These are phyloP conservation scores for Nicotiana tomentosiformis DNA, from an alignment of 257 asterid species.

Conservation along the genomic window DNA sequence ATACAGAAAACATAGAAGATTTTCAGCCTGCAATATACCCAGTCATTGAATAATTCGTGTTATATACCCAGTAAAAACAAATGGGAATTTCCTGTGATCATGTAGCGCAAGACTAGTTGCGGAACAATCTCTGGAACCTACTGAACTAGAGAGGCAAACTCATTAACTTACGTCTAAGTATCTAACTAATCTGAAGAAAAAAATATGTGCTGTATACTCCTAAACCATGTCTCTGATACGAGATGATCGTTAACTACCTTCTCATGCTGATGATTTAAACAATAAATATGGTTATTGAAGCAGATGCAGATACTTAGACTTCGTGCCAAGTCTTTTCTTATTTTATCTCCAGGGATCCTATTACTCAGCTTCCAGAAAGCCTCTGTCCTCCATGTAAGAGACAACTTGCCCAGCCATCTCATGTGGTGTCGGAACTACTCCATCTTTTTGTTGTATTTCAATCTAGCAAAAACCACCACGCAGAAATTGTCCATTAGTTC, in stretches of 20 bases:
- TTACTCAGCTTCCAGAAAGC: constrained; percentile 48
- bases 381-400: constrained; percentile 60
- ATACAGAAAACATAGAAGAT: too few relatives aligned
- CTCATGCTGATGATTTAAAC: neutral
- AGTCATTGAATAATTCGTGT: too few relatives aligned
- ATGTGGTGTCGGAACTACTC: constrained; percentile 65
- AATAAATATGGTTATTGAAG: neutral
- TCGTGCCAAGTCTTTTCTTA: neutral
- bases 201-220: neutral
- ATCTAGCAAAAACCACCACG: constrained; percentile 30
- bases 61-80: too few relatives aligned
- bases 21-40: too few relatives aligned
- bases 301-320: neutral
- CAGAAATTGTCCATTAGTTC: neutral
- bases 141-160: too few relatives aligned
- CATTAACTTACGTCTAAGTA: too few relatives aligned
- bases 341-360: neutral
- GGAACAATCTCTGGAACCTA: too few relatives aligned
- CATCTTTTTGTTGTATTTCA: constrained; percentile 60
- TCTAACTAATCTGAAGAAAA: too few relatives aligned
- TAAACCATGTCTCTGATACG: neutral
- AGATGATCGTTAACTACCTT: neutral
- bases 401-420: constrained; percentile 86
- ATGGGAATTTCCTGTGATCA: too few relatives aligned
- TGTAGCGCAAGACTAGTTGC: too few relatives aligned